Conservation (phyloP, 2,329 filamentous ascomycete species). For the Trichoderma polysporum region DNA sequence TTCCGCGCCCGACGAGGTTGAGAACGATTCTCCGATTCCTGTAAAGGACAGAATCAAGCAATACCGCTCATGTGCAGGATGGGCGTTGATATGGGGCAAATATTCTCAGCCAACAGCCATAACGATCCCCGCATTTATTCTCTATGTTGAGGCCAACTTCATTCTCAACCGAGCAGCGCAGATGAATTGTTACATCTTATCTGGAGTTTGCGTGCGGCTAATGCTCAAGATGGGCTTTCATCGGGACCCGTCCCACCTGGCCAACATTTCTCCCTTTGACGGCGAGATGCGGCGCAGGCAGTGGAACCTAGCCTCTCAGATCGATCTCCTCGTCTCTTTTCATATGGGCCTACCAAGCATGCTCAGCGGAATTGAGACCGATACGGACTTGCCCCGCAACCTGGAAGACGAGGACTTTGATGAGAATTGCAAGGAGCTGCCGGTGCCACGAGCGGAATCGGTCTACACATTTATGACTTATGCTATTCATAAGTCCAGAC, state of each 20-base stretch:
- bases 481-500: conserved; percentile 49
- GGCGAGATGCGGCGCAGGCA: conserved; percentile 55
- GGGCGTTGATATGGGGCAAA: conserved; percentile 50
- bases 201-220: conserved; percentile 50
- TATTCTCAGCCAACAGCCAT: conserved; percentile 50
- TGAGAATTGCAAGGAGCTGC: conserved; percentile 54
- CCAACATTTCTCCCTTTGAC: conserved; percentile 50
- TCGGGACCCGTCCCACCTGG: conserved; percentile 53
- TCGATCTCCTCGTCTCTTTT: conserved; percentile 65
- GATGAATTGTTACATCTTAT: conserved; percentile 55
- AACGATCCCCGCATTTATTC: conserved; percentile 51
- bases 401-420: conserved; percentile 65
- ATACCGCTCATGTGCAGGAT: conserved; percentile 52
- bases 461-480: conserved; percentile 62
- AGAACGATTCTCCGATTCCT: conserved; percentile 40
- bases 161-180: conserved; percentile 50
- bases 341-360: conserved; percentile 68
- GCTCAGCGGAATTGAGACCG: conserved; percentile 62
- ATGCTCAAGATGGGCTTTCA: conserved; percentile 61
- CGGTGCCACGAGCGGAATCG: conserved; percentile 53
- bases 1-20: conserved; percentile 45
- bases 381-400: conserved; percentile 61
- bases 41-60: conserved; percentile 46
- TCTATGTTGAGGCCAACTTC: conserved; percentile 56
- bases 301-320: conserved; percentile 56